Conservation (phyloP, 768 basidiomycete species). For the Agaricus subrufescens region DNA sequence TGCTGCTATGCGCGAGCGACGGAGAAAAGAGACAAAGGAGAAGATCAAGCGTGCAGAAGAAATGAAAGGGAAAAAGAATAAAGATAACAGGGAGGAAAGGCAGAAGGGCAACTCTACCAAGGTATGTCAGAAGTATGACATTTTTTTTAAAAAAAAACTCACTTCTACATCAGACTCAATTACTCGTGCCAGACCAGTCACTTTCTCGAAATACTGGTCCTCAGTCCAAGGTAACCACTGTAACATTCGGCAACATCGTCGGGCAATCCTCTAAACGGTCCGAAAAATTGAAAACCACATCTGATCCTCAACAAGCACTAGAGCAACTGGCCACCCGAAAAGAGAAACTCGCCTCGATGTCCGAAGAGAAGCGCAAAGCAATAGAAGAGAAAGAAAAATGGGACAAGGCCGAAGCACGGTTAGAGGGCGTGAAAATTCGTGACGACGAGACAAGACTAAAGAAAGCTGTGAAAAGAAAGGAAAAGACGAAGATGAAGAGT, state of each 20-base stretch:
- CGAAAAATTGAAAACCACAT: constrained; percentile 57
- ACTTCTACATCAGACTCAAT: constrained; percentile 47
- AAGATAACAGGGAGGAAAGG: constrained; percentile 27
- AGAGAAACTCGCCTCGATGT: constrained; percentile 68
- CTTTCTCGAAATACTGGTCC: constrained; percentile 22
- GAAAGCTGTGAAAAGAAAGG: constrained; percentile 90
- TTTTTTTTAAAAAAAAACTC: neutral
- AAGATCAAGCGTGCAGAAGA: constrained; percentile 69
- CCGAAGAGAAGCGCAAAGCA: constrained; percentile 79
- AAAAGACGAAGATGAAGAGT: constrained; percentile 83
- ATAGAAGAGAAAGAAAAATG: constrained; percentile 83
- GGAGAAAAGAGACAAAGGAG: constrained; percentile 84
- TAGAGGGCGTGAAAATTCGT: constrained; percentile 88
- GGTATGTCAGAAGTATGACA: constrained; percentile 29
- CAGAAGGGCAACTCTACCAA: constrained; percentile 46
- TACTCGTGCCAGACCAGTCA: constrained; percentile 60
- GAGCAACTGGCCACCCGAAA: constrained; percentile 73
- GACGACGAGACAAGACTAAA: constrained; percentile 85
- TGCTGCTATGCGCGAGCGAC: constrained; percentile 77
- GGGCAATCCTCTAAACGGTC: constrained; percentile 49
- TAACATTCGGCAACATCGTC: constrained; percentile 64
- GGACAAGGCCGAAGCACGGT: constrained; percentile 82
- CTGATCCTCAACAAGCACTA: constrained; percentile 85
- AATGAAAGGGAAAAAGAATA: constrained; percentile 37
- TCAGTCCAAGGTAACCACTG: constrained; percentile 45